Percentiles rank a stretch among this genome's conserved stretches.
Evolutionary conservation across 2,329 filamentous ascomycete species (phyloP).

Genomic region (Pestalotiopsis sp.): DNA sequence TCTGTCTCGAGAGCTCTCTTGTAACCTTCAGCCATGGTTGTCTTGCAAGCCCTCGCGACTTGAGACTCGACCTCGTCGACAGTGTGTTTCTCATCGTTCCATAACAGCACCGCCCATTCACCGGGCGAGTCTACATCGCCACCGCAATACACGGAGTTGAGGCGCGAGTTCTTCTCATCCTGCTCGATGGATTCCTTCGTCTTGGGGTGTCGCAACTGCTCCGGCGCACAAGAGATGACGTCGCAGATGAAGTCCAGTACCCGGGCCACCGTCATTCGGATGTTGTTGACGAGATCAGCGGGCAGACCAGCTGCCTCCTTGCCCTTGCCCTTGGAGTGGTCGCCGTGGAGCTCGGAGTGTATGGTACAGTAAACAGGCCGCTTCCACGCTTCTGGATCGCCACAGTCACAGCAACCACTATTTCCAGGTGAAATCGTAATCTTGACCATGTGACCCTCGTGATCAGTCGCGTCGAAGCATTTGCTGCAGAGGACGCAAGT

Average conservation of each 20-base stretch:
- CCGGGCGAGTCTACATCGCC: conserved; percentile 67
- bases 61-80: conserved; percentile 89
- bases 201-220: conserved; percentile 87
- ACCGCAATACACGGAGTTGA: conserved; percentile 76
- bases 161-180: conserved; percentile 80
- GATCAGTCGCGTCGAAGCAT: conserved; percentile 95
- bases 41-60: conserved; percentile 84
- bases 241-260: conserved; percentile 95
- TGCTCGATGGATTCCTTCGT: conserved; percentile 77
- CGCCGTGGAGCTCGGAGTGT: conserved; percentile 69
- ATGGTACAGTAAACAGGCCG: conserved; percentile 89
- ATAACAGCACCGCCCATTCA: conserved; percentile 85
- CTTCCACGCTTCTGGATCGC: conserved; percentile 93
- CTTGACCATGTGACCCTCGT: conserved; percentile 88
- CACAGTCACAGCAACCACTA: conserved; percentile 96
- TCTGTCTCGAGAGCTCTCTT: conserved; percentile 86
- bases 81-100: conserved; percentile 99
- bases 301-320: conserved; percentile 65
- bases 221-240: conserved; percentile 95
- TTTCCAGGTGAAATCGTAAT: conserved; percentile 89
- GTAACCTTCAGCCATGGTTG: conserved; percentile 69
- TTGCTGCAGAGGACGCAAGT: conserved; percentile 93
- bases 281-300: conserved; percentile 73
- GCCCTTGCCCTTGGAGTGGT: conserved; percentile 62
- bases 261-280: conserved; percentile 83